Percentiles rank a stretch among this genome's conserved stretches.
These are phyloP conservation scores for Astragalus glycyphyllos DNA, from an alignment of 306 rosid genomes.

Conservation along the genomic window DNA sequence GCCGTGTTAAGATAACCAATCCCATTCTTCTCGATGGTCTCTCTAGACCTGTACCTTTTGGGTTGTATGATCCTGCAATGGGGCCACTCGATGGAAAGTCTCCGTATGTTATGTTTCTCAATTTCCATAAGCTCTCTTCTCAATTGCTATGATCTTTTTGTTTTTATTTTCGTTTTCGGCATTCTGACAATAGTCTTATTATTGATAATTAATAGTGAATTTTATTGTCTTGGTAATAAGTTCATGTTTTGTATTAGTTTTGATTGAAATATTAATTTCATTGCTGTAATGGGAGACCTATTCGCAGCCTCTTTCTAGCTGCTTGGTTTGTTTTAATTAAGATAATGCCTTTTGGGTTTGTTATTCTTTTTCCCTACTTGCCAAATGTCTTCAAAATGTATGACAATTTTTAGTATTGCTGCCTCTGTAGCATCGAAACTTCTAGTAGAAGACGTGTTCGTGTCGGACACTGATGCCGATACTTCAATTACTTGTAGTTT, in stretches of 20 bases:
- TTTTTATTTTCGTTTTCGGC: no score
- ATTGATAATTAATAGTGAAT: not conserved
- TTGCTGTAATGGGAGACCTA: not conserved
- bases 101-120: conserved; percentile 45
- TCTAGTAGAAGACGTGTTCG: no score
- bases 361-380: not conserved
- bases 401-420: not conserved
- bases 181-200: no score
- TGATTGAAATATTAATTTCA: not conserved
- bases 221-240: no score
- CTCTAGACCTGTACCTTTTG: conserved; percentile 59
- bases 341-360: conserved; percentile 2
- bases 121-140: no score
- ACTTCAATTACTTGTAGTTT: no score
- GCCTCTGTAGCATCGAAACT: no score
- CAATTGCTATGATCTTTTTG: no score
- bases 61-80: conserved; percentile 82
- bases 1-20: conserved; percentile 59
- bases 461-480: no score
- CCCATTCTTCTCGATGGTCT: conserved; percentile 49
- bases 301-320: not conserved
- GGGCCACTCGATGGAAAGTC: conserved; percentile 66
- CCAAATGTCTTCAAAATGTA: not conserved
- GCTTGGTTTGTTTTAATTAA: not conserved
- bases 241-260: not conserved